Conservation (phyloP, 192 early-diverging fungal species). For the Coemansia sp. region DNA sequence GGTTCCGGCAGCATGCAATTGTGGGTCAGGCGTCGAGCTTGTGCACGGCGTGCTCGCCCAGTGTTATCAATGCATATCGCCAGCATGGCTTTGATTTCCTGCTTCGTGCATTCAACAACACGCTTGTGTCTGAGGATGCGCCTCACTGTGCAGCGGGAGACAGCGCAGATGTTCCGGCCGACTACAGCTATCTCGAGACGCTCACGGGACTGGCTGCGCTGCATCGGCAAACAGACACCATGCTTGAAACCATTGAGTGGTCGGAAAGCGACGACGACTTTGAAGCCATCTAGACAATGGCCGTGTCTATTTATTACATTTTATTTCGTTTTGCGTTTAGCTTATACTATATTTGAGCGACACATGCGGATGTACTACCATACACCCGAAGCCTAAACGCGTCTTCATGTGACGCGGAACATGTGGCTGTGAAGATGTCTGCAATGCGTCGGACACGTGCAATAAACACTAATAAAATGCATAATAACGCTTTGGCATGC, state of each 20-base stretch:
- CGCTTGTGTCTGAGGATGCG: slow-evolving; percentile 22
- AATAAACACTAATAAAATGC: neutral
- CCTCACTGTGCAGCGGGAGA: slow-evolving; percentile 27
- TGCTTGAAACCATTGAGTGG: slow-evolving; percentile 74
- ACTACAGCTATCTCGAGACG: slow-evolving; percentile 78
- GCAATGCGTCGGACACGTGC: neutral
- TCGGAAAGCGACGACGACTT: slow-evolving; percentile 57
- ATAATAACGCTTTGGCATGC: neutral
- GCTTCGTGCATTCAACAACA: slow-evolving; percentile 63
- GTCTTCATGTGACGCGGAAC: neutral
- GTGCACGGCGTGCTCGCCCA: slow-evolving; percentile 87
- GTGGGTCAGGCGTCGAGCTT: slow-evolving; percentile 78
- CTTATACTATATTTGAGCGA: neutral
- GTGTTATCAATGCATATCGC: slow-evolving; percentile 61
- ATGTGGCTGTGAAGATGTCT: neutral
- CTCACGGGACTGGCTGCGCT: slow-evolving; percentile 79
- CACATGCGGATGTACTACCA: neutral
- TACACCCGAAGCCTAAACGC: neutral
- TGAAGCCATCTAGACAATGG: slow-evolving; percentile 29
- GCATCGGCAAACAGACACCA: slow-evolving; percentile 73
- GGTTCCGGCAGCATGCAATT: slow-evolving; percentile 82
- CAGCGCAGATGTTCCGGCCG: slow-evolving; percentile 11
- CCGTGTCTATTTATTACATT: slow-evolving; percentile 6
- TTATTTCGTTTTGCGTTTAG: neutral
- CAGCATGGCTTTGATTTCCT: slow-evolving; percentile 73